These are phyloP conservation scores for Parsonsia alboflavescens DNA, from an alignment of 257 asterid species.

Conservation along the genomic window DNA sequence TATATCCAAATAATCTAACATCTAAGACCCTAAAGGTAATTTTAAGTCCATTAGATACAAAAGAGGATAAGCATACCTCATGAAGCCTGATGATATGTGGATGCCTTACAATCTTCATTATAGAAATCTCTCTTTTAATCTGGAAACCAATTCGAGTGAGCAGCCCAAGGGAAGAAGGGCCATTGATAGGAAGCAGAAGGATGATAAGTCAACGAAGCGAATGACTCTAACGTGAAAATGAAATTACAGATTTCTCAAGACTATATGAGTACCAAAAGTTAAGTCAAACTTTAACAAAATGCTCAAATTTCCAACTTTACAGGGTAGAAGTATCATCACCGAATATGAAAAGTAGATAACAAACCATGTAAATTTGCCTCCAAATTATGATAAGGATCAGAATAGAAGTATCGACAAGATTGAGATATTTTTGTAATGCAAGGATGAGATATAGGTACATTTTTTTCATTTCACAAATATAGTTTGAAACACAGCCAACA, in stretches of 20 bases:
- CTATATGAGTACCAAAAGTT: not conserved
- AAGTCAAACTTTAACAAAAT: not conserved
- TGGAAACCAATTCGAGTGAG: conserved; percentile 30
- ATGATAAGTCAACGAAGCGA: not conserved
- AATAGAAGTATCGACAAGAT: not conserved
- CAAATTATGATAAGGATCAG: not conserved
- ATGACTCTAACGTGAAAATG: not conserved
- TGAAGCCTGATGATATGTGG: conserved; percentile 76
- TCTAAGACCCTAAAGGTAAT: not conserved
- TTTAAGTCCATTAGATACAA: not conserved
- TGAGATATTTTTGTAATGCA: not conserved
- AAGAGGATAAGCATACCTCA: conserved; percentile 48
- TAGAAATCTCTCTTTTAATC: conserved; percentile 88
- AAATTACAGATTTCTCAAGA: not conserved
- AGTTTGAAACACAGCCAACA: not conserved
- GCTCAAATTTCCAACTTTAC: not conserved
- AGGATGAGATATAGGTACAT: not conserved
- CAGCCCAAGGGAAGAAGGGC: conserved; percentile 2
- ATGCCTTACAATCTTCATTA: conserved; percentile 93
- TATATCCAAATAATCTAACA: not conserved
- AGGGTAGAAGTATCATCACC: not conserved
- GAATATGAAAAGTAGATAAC: not conserved
- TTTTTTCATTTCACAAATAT: not conserved
- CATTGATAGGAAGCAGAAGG: not conserved
- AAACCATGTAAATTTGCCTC: not conserved